phyloP scores from a whole-genome alignment of 2,329 filamentous ascomycete species.

The Trichoderma aggressivum region DNA sequence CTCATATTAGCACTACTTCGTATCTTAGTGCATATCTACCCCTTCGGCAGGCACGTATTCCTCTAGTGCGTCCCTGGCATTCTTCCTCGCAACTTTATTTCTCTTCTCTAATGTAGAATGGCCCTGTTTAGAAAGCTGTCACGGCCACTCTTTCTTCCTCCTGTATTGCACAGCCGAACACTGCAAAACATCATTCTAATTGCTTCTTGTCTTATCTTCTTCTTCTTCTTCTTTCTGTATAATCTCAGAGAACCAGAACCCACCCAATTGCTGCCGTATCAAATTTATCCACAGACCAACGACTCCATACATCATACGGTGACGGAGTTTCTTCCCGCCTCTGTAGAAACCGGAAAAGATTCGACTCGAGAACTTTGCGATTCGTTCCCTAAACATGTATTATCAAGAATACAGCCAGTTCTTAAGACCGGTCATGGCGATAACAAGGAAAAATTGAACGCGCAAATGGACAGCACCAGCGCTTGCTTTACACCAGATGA shows the following conservation, averaged over 20 bases:
- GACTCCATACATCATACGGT: slow-evolving; percentile 26
- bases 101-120: not conserved
- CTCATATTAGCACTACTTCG: not conserved
- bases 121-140: not conserved
- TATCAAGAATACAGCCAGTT: slow-evolving; percentile 33
- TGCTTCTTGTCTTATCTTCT: not conserved
- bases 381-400: slow-evolving; percentile 32
- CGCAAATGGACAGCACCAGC: slow-evolving; percentile 51
- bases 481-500: slow-evolving; percentile 43
- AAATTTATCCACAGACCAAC: not conserved
- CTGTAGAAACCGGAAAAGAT: slow-evolving; percentile 25
- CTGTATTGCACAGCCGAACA: not conserved
- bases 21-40: not conserved
- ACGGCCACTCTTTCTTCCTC: not conserved
- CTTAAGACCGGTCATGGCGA: slow-evolving; percentile 34
- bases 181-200: not conserved
- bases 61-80: not conserved
- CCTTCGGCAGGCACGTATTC: not conserved
- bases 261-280: not conserved
- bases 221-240: not conserved
- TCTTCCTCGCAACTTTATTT: not conserved
- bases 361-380: slow-evolving; percentile 29
- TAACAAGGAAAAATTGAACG: slow-evolving; percentile 29
- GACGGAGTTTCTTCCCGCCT: slow-evolving; percentile 31
- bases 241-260: not conserved